phyloP scores from a whole-genome alignment of 257 asterid species.

The Thymus quinquecostatus region DNA sequence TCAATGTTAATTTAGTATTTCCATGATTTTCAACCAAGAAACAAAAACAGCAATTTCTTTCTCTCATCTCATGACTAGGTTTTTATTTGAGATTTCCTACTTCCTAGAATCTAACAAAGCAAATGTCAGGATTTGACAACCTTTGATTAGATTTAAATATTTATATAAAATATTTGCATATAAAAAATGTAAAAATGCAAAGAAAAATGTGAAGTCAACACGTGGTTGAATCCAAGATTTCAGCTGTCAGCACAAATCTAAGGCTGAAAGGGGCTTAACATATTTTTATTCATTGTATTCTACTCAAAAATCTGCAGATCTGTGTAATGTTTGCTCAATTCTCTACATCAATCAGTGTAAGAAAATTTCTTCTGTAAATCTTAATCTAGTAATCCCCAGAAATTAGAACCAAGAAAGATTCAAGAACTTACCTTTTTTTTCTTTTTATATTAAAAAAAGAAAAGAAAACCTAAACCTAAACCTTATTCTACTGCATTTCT shows the following conservation, averaged over 20 bases:
- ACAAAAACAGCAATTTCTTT: neutral
- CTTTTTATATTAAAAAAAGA: too few relatives aligned
- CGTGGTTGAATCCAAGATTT: conserved; percentile 16
- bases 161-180: neutral
- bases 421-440: neutral
- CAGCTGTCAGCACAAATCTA: conserved; percentile 25
- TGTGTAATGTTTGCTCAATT: neutral
- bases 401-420: neutral
- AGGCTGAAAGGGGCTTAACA: conserved; percentile 14
- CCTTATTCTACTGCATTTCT: neutral
- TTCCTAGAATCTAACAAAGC: conserved; percentile 10
- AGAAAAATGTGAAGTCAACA: conserved; percentile 24
- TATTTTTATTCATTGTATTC: neutral
- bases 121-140: conserved; percentile 1
- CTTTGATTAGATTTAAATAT: neutral
- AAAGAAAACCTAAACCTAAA: conserved; percentile 5
- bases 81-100: neutral
- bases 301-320: neutral
- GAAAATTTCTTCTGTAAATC: neutral
- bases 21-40: neutral
- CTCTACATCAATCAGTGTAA: neutral
- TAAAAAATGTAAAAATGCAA: neutral
- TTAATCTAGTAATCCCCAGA: neutral
- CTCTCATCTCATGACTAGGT: neutral
- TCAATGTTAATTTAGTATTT: neutral